A percentile compares a stretch with the other conserved stretches of the same genome.
phyloP scores from a whole-genome alignment of 2,329 filamentous ascomycete species.

The Plenodomus tracheiphilus region DNA sequence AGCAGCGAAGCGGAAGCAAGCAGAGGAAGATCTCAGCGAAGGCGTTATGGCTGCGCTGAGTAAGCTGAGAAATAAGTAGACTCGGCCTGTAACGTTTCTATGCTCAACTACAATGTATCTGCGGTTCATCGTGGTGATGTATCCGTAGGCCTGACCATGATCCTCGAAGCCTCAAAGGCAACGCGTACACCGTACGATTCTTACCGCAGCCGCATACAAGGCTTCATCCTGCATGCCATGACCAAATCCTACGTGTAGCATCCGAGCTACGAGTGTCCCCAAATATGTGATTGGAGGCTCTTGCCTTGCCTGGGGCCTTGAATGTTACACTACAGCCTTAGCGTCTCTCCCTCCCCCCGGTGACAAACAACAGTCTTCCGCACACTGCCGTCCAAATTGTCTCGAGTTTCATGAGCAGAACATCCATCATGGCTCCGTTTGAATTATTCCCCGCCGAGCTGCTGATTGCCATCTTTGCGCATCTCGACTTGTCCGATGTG shows the following conservation, averaged over 20 bases:
- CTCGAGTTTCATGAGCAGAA: neutral
- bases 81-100: neutral
- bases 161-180: too few species aligned
- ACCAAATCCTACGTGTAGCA: too few species aligned
- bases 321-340: neutral
- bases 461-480: slow-evolving; percentile 31
- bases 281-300: neutral
- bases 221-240: too few species aligned
- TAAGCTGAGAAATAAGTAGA: slow-evolving; percentile 52
- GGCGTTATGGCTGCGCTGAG: slow-evolving; percentile 63
- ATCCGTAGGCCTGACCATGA: too few species aligned
- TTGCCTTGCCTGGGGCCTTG: neutral
- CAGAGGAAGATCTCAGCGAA: slow-evolving; percentile 55
- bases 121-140: neutral
- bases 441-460: slow-evolving; percentile 32
- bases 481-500: slow-evolving; percentile 23
- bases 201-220: too few species aligned
- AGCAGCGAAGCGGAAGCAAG: slow-evolving; percentile 41
- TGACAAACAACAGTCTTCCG: slow-evolving; percentile 5
- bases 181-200: too few species aligned
- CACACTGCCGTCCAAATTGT: neutral
- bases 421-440: slow-evolving; percentile 9
- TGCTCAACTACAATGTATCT: neutral
- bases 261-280: too few species aligned
- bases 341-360: neutral